Evolutionary conservation across 768 basidiomycete species (phyloP).

Genomic region (Phallus indusiatus): DNA sequence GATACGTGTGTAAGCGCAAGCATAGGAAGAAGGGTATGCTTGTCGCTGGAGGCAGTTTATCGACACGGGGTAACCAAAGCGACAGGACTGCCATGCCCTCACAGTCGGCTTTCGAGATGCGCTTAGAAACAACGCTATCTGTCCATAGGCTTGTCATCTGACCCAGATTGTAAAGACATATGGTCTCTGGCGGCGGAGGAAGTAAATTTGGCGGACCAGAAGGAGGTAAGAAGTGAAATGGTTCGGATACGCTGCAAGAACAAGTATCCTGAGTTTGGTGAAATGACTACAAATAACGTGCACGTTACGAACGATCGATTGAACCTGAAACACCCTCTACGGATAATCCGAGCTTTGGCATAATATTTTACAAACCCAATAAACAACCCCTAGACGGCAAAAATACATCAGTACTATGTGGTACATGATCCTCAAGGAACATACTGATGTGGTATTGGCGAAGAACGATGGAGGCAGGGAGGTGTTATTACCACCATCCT

Average conservation of each 20-base stretch:
- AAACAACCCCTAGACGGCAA: not conserved
- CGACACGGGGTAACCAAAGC: conserved; percentile 1
- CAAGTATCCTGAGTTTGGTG: too few relatives aligned
- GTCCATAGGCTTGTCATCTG: not conserved
- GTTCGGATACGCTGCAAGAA: not conserved
- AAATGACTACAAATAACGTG: not conserved
- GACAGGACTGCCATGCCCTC: not conserved
- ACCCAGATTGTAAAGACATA: not conserved
- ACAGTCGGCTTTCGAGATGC: not conserved
- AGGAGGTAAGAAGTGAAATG: conserved; percentile 6
- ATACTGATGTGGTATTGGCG: not conserved
- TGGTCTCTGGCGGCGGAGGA: not conserved
- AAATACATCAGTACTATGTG: too few relatives aligned
- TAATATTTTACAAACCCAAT: conserved; percentile 6
- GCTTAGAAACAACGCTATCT: not conserved
- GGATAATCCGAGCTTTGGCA: not conserved
- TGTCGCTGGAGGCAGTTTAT: not conserved
- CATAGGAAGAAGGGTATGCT: conserved; percentile 5
- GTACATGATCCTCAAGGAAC: not conserved
- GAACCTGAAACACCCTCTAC: not conserved
- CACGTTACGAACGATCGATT: not conserved
- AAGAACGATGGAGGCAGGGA: not conserved
- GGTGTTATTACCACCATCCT: not conserved
- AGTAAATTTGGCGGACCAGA: conserved; percentile 1
- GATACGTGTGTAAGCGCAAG: not conserved